Percentiles rank a stretch among this genome's conserved stretches.
These are phyloP conservation scores for Amanita molliuscula DNA, from an alignment of 768 basidiomycete species.

Conservation along the genomic window DNA sequence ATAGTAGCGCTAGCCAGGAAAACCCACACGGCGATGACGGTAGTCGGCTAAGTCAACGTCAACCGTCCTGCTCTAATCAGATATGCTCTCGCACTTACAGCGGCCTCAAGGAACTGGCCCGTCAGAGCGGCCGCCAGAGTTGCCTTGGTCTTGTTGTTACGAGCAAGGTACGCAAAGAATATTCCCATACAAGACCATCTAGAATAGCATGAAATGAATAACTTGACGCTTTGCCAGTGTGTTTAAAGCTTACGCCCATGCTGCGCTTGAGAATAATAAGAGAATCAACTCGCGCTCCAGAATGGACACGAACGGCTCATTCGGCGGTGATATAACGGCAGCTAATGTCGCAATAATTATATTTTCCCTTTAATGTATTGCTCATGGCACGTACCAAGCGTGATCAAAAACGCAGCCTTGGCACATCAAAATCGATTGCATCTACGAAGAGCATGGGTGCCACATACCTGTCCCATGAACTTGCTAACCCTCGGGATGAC, in stretches of 20 bases:
- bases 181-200: slow-evolving; percentile 66
- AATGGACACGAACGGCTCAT: slow-evolving; percentile 57
- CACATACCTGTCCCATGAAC: slow-evolving; percentile 47
- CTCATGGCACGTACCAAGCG: slow-evolving; percentile 34
- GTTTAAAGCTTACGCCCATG: slow-evolving; percentile 47
- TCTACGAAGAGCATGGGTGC: background rate
- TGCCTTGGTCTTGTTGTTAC: slow-evolving; percentile 30
- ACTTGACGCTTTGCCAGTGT: background rate
- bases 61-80: background rate
- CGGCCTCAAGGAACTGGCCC: slow-evolving; percentile 49
- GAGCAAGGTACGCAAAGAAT: slow-evolving; percentile 46
- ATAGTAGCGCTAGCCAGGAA: slow-evolving; percentile 50
- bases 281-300: slow-evolving; percentile 55
- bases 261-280: slow-evolving; percentile 32
- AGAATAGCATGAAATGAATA: slow-evolving; percentile 2
- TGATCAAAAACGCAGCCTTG: slow-evolving; percentile 46
- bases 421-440: background rate
- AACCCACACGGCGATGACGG: slow-evolving; percentile 53
- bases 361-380: background rate
- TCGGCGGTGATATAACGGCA: slow-evolving; percentile 55
- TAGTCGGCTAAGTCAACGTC: slow-evolving; percentile 31
- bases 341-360: slow-evolving; percentile 23
- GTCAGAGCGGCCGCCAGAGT: slow-evolving; percentile 27
- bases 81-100: slow-evolving; percentile 14
- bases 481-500: slow-evolving; percentile 38